A percentile compares a stretch with the other conserved stretches of the same genome.
Conservation (phyloP, 2,329 filamentous ascomycete genomes). For the Falciphora oryzae region DNA sequence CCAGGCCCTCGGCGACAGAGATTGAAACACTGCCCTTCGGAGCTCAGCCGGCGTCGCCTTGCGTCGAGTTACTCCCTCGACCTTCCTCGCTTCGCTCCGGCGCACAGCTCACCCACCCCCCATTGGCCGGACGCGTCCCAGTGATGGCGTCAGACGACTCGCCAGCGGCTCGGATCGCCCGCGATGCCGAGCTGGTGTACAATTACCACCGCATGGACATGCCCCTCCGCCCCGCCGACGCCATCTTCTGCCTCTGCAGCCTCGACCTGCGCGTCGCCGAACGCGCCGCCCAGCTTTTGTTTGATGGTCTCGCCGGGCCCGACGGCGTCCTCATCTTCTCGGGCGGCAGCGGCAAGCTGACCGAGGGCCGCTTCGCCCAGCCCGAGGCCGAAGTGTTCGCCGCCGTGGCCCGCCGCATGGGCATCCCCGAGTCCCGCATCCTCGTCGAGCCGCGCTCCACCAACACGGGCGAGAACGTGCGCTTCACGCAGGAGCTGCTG, state of each 20-base stretch:
- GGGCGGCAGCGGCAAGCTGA: conserved; percentile 35
- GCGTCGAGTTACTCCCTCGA: too few species aligned
- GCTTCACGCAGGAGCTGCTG: conserved; percentile 34
- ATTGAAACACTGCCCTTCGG: too few species aligned
- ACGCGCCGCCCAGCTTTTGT: conserved; percentile 35
- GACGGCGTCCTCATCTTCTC: conserved; percentile 34
- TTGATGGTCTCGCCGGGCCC: conserved; percentile 29
- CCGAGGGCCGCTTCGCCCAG: conserved; percentile 29
- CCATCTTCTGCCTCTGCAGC: conserved; percentile 42
- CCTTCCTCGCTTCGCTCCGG: too few species aligned
- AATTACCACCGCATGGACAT: conserved; percentile 38
- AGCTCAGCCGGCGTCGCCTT: too few species aligned
- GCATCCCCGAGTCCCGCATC: conserved; percentile 32
- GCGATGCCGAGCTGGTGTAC: conserved; percentile 34
- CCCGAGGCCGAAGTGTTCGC: conserved; percentile 39
- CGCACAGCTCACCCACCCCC: too few species aligned
- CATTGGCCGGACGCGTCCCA: too few species aligned
- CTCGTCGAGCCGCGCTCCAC: conserved; percentile 33
- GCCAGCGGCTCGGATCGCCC: background rate
- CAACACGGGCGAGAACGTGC: conserved; percentile 43
- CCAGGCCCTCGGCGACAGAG: too few species aligned
- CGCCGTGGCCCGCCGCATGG: conserved; percentile 31
- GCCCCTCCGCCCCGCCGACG: conserved; percentile 29
- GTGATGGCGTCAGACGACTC: too few species aligned
- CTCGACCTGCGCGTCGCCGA: conserved; percentile 39